Evolutionary conservation across 345 rosid genomes (phyloP).

Genomic region (Cardamine resedifolia): DNA sequence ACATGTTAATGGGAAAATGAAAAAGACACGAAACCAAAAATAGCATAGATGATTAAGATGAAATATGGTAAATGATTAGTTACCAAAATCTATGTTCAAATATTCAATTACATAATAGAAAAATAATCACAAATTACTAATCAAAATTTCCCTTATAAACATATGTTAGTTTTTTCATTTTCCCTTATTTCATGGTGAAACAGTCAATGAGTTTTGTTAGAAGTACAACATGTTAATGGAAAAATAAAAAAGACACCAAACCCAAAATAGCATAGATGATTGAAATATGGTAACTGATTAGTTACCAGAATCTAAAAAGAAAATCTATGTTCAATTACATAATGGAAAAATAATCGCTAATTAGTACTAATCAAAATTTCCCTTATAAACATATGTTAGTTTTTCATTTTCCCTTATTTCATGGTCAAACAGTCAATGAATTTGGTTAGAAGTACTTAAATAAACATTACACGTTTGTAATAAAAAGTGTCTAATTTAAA

Average conservation of each 20-base stretch:
- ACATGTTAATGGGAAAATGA: not conserved
- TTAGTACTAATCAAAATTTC: not conserved
- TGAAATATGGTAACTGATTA: conserved; percentile 20
- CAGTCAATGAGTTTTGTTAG: conserved; percentile 24
- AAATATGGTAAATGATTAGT: conserved; percentile 24
- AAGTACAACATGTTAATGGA: not conserved
- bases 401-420: not conserved
- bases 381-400: not conserved
- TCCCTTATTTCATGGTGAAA: conserved; percentile 21
- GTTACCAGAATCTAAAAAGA: conserved; percentile 11
- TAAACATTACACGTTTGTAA: conserved; percentile 9
- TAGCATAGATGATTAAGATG: conserved; percentile 6
- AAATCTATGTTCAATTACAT: too few relatives aligned
- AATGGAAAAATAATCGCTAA: not conserved
- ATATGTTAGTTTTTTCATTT: not conserved
- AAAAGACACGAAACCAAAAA: conserved; percentile 14
- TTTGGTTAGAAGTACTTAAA: not conserved
- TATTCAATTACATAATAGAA: not conserved
- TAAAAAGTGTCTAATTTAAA: not conserved
- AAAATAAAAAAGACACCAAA: not conserved
- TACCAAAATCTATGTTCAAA: too few relatives aligned
- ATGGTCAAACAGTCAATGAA: conserved; percentile 37
- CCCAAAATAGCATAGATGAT: conserved; percentile 19
- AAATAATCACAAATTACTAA: not conserved
- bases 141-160: not conserved